phyloP scores from a whole-genome alignment of 2,329 filamentous ascomycete genomes.

The Colletotrichum sansevieriae region DNA sequence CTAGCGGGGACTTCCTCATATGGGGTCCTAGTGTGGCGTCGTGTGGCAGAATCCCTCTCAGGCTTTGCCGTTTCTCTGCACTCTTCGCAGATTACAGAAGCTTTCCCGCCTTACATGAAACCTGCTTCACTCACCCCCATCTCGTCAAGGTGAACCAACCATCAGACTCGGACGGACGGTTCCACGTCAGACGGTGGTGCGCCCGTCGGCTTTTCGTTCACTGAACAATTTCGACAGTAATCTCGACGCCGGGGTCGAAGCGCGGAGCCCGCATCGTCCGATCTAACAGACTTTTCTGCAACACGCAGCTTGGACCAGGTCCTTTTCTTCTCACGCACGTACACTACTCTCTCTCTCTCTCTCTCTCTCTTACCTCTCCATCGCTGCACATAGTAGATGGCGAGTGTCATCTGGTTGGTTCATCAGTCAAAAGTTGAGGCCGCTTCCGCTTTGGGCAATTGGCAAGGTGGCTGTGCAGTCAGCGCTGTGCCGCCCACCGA shows the following conservation, averaged over 20 bases:
- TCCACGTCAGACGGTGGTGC: constrained; percentile 24
- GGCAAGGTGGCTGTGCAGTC: not conserved
- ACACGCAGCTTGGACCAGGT: not conserved
- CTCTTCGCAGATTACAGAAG: not conserved
- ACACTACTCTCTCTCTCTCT: too few species aligned
- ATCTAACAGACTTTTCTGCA: not conserved
- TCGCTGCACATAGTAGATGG: not conserved
- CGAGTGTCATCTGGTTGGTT: constrained; percentile 23
- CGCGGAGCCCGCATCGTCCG: constrained; percentile 22
- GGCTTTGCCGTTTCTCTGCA: too few species aligned
- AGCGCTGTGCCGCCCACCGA: constrained; percentile 23
- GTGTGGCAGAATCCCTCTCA: not conserved
- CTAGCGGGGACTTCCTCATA: too few species aligned
- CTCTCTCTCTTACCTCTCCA: not conserved
- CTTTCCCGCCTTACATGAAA: not conserved
- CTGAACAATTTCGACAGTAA: not conserved
- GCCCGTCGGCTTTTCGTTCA: constrained; percentile 4
- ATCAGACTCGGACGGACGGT: constrained; percentile 15
- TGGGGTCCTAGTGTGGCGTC: too few species aligned
- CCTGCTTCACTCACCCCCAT: not conserved
- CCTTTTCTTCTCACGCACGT: too few species aligned
- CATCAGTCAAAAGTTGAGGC: constrained; percentile 24
- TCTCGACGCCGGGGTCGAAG: not conserved
- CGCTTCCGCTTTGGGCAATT: constrained; percentile 29
- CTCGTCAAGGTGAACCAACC: constrained; percentile 18